Conservation (phyloP, 2,329 filamentous ascomycete genomes). For the Aspergillus spinulosporus region DNA sequence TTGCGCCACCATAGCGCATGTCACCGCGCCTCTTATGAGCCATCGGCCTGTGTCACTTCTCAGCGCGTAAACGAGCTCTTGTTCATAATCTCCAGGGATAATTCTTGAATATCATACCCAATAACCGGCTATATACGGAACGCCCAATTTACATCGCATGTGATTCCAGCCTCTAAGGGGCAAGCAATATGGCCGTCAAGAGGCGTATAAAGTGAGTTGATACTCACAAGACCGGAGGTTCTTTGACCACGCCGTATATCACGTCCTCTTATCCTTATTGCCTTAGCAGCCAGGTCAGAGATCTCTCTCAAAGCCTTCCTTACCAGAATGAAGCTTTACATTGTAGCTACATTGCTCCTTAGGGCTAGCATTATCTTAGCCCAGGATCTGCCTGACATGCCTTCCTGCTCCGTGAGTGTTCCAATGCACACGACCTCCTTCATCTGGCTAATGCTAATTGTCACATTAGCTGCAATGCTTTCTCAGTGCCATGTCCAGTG, state of each 20-base stretch:
- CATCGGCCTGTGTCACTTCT: neutral
- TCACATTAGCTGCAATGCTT: slow-evolving; percentile 50
- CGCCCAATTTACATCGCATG: neutral
- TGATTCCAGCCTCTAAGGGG: neutral
- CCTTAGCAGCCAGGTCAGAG: too few relatives aligned
- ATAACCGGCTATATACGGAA: neutral
- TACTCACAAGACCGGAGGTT: neutral
- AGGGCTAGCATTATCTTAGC: slow-evolving; percentile 48
- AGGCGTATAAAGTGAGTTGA: neutral
- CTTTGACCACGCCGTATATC: neutral
- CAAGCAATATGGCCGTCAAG: neutral
- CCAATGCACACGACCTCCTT: neutral
- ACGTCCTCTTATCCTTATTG: neutral
- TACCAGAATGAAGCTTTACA: slow-evolving; percentile 38
- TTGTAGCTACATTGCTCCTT: slow-evolving; percentile 39
- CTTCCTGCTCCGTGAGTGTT: slow-evolving; percentile 47
- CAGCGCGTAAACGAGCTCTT: neutral
- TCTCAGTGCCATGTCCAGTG: slow-evolving; percentile 40
- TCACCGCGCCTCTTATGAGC: neutral
- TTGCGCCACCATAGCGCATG: neutral
- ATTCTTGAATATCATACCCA: neutral
- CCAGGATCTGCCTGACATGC: slow-evolving; percentile 47
- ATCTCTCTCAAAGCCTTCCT: neutral
- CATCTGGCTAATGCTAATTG: neutral
- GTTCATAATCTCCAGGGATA: neutral